phyloP scores from a whole-genome alignment of 352 stramenopile species.

The Phytophthora quininea region DNA sequence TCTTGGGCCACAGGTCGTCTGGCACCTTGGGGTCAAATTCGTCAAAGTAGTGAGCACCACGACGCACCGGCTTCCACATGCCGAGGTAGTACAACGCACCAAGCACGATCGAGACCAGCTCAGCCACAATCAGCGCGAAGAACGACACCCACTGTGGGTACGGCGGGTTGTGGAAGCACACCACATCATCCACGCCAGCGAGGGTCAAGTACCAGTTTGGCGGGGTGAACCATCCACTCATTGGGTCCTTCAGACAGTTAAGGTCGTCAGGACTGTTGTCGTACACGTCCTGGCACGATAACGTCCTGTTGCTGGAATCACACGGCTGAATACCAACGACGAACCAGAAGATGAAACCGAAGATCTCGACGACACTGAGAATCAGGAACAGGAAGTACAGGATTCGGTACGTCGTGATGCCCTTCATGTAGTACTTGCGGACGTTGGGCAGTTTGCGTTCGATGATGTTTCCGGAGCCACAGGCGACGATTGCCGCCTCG shows the following conservation, averaged over 20 bases:
- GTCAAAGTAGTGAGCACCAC: conserved; percentile 87
- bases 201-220: conserved; percentile 81
- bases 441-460: conserved; percentile 88
- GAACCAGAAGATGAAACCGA: conserved; percentile 82
- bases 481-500: conserved; percentile 74
- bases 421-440: conserved; percentile 91
- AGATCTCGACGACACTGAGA: conserved; percentile 69
- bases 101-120: conserved; percentile 74
- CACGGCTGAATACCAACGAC: conserved; percentile 80
- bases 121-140: conserved; percentile 70
- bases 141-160: conserved; percentile 85
- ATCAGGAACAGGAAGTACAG: conserved; percentile 85
- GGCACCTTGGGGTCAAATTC: conserved; percentile 86
- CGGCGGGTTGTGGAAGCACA: conserved; percentile 78
- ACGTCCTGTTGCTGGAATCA: conserved; percentile 49
- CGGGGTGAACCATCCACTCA: conserved; percentile 73
- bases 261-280: conserved; percentile 69
- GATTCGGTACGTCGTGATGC: conserved; percentile 74
- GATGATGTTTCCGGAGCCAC: conserved; percentile 84
- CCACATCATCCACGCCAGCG: conserved; percentile 74
- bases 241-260: conserved; percentile 45
- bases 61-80: conserved; percentile 90
- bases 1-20: conserved; percentile 84
- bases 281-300: conserved; percentile 66
- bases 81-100: conserved; percentile 86